Conservation (phyloP, 2,329 filamentous ascomycete species). For the Hymenoscyphus fructigenus region DNA sequence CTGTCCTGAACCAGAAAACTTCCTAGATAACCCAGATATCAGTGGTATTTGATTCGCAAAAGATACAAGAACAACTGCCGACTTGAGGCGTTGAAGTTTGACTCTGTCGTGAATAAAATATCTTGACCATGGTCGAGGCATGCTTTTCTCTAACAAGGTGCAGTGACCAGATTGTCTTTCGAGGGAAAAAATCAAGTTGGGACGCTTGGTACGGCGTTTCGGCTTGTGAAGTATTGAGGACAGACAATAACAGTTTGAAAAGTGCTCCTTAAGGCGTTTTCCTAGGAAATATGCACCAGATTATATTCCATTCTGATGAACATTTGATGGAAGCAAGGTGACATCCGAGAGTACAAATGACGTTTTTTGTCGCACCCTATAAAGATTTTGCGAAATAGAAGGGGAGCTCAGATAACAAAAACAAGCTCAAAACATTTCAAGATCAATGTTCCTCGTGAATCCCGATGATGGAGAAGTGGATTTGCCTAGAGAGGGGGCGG, state of each 20-base stretch:
- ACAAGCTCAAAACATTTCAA: background rate
- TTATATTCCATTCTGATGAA: background rate
- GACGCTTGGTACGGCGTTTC: background rate
- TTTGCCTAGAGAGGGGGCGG: background rate
- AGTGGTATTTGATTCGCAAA: background rate
- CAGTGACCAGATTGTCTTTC: too few species aligned
- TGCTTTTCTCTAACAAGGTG: background rate
- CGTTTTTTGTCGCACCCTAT: background rate
- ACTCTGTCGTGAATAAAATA: background rate
- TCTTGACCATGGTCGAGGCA: background rate
- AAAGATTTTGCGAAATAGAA: background rate
- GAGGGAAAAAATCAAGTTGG: background rate
- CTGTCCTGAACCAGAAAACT: background rate
- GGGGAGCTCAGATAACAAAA: background rate
- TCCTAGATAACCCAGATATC: background rate
- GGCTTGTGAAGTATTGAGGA: background rate
- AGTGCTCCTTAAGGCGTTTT: background rate
- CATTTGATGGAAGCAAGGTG: background rate
- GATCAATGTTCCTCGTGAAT: background rate
- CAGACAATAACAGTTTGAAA: background rate
- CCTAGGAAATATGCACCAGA: background rate
- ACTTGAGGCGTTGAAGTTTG: background rate
- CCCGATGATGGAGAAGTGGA: background rate
- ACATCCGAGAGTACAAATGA: background rate
- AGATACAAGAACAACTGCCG: background rate